Conservation (phyloP, 345 rosid species). For the Pseudoturritis turrita region DNA sequence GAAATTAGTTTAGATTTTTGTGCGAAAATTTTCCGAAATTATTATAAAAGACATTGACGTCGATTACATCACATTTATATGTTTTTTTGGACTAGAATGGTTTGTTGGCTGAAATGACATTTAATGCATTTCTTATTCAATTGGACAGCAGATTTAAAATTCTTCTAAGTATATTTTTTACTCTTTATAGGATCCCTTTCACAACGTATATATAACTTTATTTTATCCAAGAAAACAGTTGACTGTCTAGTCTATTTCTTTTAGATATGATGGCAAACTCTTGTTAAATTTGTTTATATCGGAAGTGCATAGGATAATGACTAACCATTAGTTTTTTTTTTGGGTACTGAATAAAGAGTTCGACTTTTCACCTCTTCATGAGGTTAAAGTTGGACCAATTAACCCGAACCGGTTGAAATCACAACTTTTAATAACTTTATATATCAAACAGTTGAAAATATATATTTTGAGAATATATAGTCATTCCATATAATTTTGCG, state of each 20-base stretch:
- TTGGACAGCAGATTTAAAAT: neutral
- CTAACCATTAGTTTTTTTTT: too few relatives aligned
- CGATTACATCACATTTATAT: neutral
- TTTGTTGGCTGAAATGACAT: neutral
- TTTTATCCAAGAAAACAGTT: neutral
- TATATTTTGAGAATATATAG: too few relatives aligned
- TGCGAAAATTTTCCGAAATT: neutral
- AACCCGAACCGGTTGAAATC: too few relatives aligned
- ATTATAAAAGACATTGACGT: too few relatives aligned
- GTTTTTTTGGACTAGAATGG: neutral
- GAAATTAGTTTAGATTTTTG: neutral
- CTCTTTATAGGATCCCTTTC: neutral
- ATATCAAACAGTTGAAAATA: neutral
- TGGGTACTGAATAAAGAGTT: too few relatives aligned
- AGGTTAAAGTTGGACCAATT: too few relatives aligned
- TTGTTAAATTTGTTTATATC: too few relatives aligned
- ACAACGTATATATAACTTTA: neutral
- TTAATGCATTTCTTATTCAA: neutral
- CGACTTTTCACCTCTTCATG: too few relatives aligned
- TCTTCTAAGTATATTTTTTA: neutral
- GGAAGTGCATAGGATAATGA: too few relatives aligned
- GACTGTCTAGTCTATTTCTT: neutral
- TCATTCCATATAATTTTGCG: too few relatives aligned
- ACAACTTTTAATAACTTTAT: too few relatives aligned
- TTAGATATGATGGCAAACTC: neutral